Evolutionary conservation across 768 basidiomycete genomes (phyloP), one percentile per base, ranked within the genome.

Genomic region (Leccinum boreale): DNA sequence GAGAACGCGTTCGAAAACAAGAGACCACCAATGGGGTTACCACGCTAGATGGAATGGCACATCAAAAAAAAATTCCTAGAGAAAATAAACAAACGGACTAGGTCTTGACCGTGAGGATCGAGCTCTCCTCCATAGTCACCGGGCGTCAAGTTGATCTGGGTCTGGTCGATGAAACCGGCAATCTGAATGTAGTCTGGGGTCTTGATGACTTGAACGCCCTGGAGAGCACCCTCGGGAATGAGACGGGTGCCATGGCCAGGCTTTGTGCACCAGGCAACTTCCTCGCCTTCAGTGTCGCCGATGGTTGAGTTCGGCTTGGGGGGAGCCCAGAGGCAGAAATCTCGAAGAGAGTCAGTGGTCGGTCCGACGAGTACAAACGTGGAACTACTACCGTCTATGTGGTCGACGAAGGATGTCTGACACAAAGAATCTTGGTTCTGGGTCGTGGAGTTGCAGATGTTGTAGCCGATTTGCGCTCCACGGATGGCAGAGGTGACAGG

Each of bases 241-340:
- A 86, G 66, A 57, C 92, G 87, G 4, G 88, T 85, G 3, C 91
- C 91, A 54, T 80, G 82, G 6, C 82, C 82, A 2, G 79, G 78
- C 68, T 86, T 83, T n/a, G 85, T 83, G 74, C 90, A 94, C 80
- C 83, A 94, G 1, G 89, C 84, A 10, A 93, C 86, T 65, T 83
- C 85, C 67, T 83, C 76, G 44, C 80, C 85, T 67, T 94, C 92
- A 3, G 80, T 81, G 58, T 87, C 78, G 33, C 79, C 86, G 46
- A 93, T 85, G 17, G 74, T 70, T 14, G 79, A 75, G 67, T 82
- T 76, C 4, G 80, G 74, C n/a, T 72, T 71, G 1, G 77, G 62
- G 0, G 86, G 81, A 29, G 77, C 85, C 84, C 85, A 89, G 0
- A 89, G 63, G 61, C 88, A 90, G 70, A 86, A 89, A 65, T 90